Evolutionary conservation across 129 eudicot species (phyloP).

Genomic region (Pulicaria dysenterica): DNA sequence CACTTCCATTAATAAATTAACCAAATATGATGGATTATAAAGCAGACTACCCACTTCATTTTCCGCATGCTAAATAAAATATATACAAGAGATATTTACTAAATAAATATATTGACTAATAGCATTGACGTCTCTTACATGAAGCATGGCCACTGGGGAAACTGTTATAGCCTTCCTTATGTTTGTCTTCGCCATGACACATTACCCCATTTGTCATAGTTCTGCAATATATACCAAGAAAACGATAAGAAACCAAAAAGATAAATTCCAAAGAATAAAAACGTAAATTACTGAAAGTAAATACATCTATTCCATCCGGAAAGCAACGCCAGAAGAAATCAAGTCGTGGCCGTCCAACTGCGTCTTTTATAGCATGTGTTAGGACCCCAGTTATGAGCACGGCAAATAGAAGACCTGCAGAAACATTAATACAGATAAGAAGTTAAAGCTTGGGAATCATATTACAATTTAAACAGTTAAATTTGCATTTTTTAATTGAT

Average conservation of each 20-base stretch:
- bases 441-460: neutral
- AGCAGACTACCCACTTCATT: too few relatives aligned
- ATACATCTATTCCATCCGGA: slow-evolving; percentile 83
- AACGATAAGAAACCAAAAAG: neutral
- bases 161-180: slow-evolving; percentile 87
- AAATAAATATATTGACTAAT: neutral
- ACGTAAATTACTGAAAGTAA: neutral
- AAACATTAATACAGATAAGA: neutral
- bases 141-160: slow-evolving; percentile 96
- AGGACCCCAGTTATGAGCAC: slow-evolving; percentile 77
- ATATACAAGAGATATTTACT: too few relatives aligned
- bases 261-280: neutral
- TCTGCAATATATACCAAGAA: slow-evolving; percentile 31
- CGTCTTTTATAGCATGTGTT: slow-evolving; percentile 80
- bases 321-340: slow-evolving; percentile 96
- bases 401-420: slow-evolving; percentile 70
- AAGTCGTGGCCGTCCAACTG: slow-evolving; percentile 93
- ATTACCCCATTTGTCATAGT: slow-evolving; percentile 64
- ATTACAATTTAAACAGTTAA: neutral
- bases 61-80: too few relatives aligned
- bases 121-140: slow-evolving; percentile 45
- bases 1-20: too few relatives aligned
- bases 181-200: slow-evolving; percentile 66
- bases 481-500: neutral
- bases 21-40: too few relatives aligned